A percentile compares a stretch with the other conserved stretches of the same genome.
Evolutionary conservation across 306 rosid genomes (phyloP).

Genomic region (Canavalia ensiformis): DNA sequence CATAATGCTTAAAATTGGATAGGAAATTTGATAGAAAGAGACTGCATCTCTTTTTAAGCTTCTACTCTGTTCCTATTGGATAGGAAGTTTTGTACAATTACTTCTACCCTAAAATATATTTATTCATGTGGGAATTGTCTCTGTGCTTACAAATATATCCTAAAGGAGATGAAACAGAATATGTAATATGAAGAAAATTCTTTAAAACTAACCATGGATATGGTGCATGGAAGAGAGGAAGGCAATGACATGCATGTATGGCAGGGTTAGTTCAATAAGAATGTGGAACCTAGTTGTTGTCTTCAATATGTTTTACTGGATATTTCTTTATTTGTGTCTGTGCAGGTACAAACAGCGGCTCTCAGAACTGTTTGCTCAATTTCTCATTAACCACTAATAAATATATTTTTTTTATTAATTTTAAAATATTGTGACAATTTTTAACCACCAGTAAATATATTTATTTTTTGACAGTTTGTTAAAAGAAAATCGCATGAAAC

Average conservation of each 20-base stretch:
- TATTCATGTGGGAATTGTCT: conserved; percentile 37
- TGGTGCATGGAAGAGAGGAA: conserved; percentile 13
- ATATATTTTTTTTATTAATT: too few relatives aligned
- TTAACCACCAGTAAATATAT: too few relatives aligned
- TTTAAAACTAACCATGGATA: conserved; percentile 5
- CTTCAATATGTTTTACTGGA: conserved; percentile 29
- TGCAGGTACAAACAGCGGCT: conserved; percentile 78
- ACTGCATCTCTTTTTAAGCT: not conserved
- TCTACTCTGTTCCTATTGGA: too few relatives aligned
- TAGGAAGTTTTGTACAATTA: not conserved
- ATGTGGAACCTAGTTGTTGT: conserved; percentile 16
- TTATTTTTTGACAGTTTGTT: too few relatives aligned
- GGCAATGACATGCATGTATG: conserved; percentile 41
- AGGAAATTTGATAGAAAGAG: conserved; percentile 33
- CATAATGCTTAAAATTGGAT: conserved; percentile 14
- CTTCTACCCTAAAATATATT: conserved; percentile 23
- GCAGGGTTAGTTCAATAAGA: conserved; percentile 7
- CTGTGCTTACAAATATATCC: conserved; percentile 9
- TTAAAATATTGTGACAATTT: too few relatives aligned
- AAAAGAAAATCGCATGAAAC: too few relatives aligned
- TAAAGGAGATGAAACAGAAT: conserved; percentile 33
- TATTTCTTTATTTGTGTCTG: conserved; percentile 42
- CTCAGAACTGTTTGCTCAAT: conserved; percentile 78
- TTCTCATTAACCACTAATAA: conserved; percentile 40
- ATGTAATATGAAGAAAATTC: not conserved